Conservation (phyloP, 2,329 filamentous ascomycete species). For the Hymenoscyphus scutula region DNA sequence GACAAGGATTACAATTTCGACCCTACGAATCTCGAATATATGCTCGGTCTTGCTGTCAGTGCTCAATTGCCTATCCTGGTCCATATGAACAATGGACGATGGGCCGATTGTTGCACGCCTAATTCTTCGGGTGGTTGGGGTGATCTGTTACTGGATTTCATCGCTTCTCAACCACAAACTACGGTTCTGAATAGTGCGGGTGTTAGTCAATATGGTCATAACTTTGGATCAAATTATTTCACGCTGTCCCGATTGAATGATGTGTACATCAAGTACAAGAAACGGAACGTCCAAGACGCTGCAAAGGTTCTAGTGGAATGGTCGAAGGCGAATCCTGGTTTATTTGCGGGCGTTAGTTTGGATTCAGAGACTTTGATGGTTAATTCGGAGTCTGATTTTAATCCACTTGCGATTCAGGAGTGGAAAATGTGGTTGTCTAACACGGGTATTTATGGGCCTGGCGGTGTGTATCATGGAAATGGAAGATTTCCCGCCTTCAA, state of each 20-base stretch:
- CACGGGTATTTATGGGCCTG: slow-evolving; percentile 20
- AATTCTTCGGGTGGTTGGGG: slow-evolving; percentile 20
- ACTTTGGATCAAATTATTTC: slow-evolving; percentile 21
- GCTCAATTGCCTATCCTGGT: slow-evolving; percentile 17
- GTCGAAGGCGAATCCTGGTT: slow-evolving; percentile 10
- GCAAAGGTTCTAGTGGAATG: slow-evolving; percentile 14
- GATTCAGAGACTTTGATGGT: slow-evolving; percentile 20
- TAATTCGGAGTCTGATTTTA: slow-evolving; percentile 15
- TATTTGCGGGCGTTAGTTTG: slow-evolving; percentile 21
- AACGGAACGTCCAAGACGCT: slow-evolving; percentile 20
- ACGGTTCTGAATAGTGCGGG: slow-evolving; percentile 16
- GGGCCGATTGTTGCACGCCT: slow-evolving; percentile 23
- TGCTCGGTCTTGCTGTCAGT: slow-evolving; percentile 13
- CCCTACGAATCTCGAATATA: slow-evolving; percentile 21
- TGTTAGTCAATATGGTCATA: slow-evolving; percentile 9
- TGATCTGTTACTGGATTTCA: slow-evolving; percentile 20
- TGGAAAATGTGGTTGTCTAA: slow-evolving; percentile 24
- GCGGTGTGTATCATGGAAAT: slow-evolving; percentile 17
- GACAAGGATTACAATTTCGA: slow-evolving; percentile 19
- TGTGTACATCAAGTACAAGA: slow-evolving; percentile 19
- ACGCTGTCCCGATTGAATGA: slow-evolving; percentile 17
- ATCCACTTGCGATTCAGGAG: slow-evolving; percentile 17
- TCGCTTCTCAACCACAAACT: slow-evolving; percentile 18
- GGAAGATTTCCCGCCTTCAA: slow-evolving; percentile 17
- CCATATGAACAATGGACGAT: slow-evolving; percentile 24